These are phyloP conservation scores for Phaeosphaeriaceae sp. DNA, from an alignment of 2,329 filamentous ascomycete genomes.

Conservation along the genomic window DNA sequence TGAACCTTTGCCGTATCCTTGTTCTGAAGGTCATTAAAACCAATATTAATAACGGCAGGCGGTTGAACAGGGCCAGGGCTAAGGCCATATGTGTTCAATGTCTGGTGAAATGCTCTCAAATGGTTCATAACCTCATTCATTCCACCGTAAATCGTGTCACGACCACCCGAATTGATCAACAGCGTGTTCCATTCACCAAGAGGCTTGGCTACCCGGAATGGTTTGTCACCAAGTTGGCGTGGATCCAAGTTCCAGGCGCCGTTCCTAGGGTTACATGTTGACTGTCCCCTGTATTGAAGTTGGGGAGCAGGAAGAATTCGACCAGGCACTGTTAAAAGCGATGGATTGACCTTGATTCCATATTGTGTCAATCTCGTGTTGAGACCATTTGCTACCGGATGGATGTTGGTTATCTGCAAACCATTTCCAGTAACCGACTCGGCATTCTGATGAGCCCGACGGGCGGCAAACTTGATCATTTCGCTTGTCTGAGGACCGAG, in stretches of 20 bases:
- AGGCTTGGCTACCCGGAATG: constrained; percentile 28
- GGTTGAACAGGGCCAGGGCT: constrained; percentile 19
- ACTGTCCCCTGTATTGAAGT: constrained; percentile 62
- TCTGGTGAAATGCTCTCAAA: constrained; percentile 22
- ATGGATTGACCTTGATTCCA: constrained; percentile 65
- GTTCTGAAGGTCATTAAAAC: constrained; percentile 21
- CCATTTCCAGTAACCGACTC: constrained; percentile 36
- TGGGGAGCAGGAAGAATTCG: constrained; percentile 69
- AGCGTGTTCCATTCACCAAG: constrained; percentile 37
- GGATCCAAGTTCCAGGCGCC: constrained; percentile 73
- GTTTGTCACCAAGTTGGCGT: constrained; percentile 26
- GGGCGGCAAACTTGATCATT: constrained; percentile 43
- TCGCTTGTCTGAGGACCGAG: constrained; percentile 34
- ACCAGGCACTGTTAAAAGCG: constrained; percentile 73
- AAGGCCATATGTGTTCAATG: constrained; percentile 33
- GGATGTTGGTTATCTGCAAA: constrained; percentile 33
- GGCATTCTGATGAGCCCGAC: constrained; percentile 37
- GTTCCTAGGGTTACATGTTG: constrained; percentile 46
- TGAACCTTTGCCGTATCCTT: constrained; percentile 56
- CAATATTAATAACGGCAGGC: constrained; percentile 16
- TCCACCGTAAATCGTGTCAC: constrained; percentile 28
- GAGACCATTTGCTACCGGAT: constrained; percentile 24
- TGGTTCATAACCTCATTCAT: constrained; percentile 5
- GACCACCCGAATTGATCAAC: constrained; percentile 34
- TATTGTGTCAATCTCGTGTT: constrained; percentile 55